Conservation (phyloP, 805 yeast species). For the Lipomyces anomalus region DNA sequence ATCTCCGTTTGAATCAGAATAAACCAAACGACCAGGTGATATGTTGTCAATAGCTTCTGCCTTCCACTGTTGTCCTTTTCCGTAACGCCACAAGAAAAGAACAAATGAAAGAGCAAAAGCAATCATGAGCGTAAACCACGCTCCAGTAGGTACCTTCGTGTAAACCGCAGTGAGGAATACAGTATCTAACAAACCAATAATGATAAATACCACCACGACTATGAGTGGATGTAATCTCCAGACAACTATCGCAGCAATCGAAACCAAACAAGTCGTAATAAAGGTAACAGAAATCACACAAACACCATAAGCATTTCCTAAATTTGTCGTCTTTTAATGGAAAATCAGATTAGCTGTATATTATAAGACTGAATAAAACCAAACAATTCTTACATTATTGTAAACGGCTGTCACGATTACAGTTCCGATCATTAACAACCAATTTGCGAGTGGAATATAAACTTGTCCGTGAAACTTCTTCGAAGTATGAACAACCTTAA, state of each 20-base stretch:
- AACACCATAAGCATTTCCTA: constrained; percentile 55
- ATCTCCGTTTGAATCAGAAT: too few relatives aligned
- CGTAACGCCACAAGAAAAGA: constrained; percentile 5
- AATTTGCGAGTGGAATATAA: constrained; percentile 47
- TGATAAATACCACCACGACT: constrained; percentile 35
- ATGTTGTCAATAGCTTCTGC: background rate
- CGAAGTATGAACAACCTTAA: constrained; percentile 43
- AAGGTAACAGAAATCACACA: constrained; percentile 51
- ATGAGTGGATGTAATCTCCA: constrained; percentile 37
- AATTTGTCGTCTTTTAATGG: constrained; percentile 36
- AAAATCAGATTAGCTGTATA: too few relatives aligned
- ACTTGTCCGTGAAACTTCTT: constrained; percentile 42
- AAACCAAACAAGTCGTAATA: constrained; percentile 44
- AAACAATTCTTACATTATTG: constrained; percentile 30
- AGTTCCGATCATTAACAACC: constrained; percentile 47
- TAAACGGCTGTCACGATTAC: constrained; percentile 48
- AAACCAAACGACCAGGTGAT: too few relatives aligned
- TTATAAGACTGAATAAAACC: background rate
- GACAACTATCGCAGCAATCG: constrained; percentile 43
- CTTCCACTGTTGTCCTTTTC: constrained; percentile 12
- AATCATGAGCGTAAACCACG: constrained; percentile 55
- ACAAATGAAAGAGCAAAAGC: constrained; percentile 1
- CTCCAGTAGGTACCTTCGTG: constrained; percentile 51
- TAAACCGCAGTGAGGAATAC: constrained; percentile 44
- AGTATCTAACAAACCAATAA: too few relatives aligned